Conservation (phyloP, 2,329 filamentous ascomycete genomes). For the Botrytis deweyae region DNA sequence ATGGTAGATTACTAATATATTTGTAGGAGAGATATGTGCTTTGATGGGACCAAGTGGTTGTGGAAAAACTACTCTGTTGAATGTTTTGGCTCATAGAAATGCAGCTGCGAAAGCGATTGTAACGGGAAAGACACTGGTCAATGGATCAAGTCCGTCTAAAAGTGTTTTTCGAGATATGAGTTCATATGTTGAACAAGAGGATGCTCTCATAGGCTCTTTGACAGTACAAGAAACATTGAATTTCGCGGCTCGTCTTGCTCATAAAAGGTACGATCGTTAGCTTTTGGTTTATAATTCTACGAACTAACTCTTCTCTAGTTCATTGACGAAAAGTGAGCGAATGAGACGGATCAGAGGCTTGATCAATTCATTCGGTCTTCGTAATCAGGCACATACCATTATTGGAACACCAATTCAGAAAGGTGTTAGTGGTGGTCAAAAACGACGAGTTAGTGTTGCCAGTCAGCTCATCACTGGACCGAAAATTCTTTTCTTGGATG, state of each 20-base stretch:
- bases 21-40: conserved; percentile 67
- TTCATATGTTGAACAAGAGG: conserved; percentile 84
- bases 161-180: conserved; percentile 63
- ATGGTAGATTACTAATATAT: conserved; percentile 6
- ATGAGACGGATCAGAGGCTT: conserved; percentile 63
- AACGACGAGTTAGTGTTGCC: conserved; percentile 75
- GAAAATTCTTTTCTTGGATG: conserved; percentile 68
- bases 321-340: conserved; percentile 53
- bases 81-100: conserved; percentile 66
- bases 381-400: conserved; percentile 65
- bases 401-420: conserved; percentile 82
- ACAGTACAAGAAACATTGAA: conserved; percentile 77
- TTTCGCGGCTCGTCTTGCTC: conserved; percentile 70
- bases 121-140: conserved; percentile 58
- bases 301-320: conserved; percentile 34
- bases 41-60: conserved; percentile 74
- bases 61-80: conserved; percentile 83
- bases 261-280: conserved; percentile 48
- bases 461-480: conserved; percentile 76
- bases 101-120: conserved; percentile 54
- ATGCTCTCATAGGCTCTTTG: conserved; percentile 76
- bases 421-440: conserved; percentile 83
- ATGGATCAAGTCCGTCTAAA: conserved; percentile 56
- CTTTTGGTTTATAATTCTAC: neutral
- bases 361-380: conserved; percentile 70